These are phyloP conservation scores for Amaranthus cruentus DNA, from an alignment of 148 eudicot genomes.

Conservation along the genomic window DNA sequence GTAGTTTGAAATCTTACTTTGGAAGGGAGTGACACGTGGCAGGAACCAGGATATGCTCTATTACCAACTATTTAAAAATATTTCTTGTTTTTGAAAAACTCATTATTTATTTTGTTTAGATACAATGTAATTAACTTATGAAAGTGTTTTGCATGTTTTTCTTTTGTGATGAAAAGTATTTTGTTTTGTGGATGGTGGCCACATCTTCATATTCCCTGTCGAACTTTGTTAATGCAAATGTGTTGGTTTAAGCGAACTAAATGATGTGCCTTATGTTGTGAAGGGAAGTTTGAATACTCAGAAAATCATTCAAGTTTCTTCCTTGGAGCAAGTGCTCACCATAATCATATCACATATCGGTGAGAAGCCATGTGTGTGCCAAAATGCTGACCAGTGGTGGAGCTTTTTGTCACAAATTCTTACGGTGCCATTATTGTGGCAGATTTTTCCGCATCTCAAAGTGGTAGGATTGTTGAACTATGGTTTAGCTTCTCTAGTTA, in stretches of 20 bases:
- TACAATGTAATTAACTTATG: not conserved
- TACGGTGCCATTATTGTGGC: constrained; percentile 84
- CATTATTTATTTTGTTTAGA: not conserved
- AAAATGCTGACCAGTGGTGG: constrained; percentile 49
- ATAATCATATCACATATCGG: constrained; percentile 60
- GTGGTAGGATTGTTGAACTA: constrained; percentile 42
- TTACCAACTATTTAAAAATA: too few relatives aligned
- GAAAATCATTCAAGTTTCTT: constrained; percentile 39
- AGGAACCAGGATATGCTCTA: too few relatives aligned
- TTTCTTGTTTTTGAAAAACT: not conserved
- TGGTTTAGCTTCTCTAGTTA: not conserved
- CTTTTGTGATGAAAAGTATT: not conserved
- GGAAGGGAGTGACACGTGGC: too few relatives aligned
- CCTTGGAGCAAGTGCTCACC: constrained; percentile 62
- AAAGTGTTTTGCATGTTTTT: not conserved
- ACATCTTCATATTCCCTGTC: not conserved
- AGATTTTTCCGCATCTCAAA: constrained; percentile 54
- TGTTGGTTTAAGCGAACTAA: constrained; percentile 6
- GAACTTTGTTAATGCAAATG: not conserved
- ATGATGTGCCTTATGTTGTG: constrained; percentile 26
- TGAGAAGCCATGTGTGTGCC: constrained; percentile 65
- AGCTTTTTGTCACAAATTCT: constrained; percentile 83
- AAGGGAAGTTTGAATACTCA: constrained; percentile 47
- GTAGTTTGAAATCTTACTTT: too few relatives aligned
- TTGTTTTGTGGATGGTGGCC: not conserved